These are phyloP conservation scores for Tilletia indica DNA, from an alignment of 1,284 basidiomycete genomes.

Conservation along the genomic window DNA sequence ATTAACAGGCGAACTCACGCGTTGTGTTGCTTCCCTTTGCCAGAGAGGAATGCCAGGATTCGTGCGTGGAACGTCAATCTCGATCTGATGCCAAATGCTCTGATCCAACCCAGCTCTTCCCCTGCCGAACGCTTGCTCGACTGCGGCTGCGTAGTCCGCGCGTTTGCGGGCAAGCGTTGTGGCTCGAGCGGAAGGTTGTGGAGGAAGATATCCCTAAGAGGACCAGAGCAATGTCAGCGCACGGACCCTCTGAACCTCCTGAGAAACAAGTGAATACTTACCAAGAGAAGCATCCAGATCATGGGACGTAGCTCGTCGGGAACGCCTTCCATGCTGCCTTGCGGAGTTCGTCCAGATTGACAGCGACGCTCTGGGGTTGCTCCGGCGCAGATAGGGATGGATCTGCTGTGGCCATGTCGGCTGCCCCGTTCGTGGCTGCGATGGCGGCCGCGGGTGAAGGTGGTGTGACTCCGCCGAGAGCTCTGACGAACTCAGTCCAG, in stretches of 20 bases:
- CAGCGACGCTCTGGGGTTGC: neutral
- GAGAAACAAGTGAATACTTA: conserved; percentile 59
- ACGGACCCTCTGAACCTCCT: too few relatives aligned
- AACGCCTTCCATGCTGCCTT: conserved; percentile 92
- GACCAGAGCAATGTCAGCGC: neutral
- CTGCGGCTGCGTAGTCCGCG: conserved; percentile 83
- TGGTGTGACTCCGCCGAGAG: conserved; percentile 8
- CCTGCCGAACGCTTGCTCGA: conserved; percentile 84
- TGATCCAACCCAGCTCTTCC: conserved; percentile 57
- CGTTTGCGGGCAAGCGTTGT: conserved; percentile 81
- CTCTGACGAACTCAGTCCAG: conserved; percentile 15
- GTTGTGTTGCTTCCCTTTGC: conserved; percentile 52
- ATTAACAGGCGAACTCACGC: conserved; percentile 19
- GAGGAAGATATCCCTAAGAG: conserved; percentile 70
- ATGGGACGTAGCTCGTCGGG: conserved; percentile 82
- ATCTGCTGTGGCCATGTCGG: neutral
- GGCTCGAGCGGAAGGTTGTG: conserved; percentile 74
- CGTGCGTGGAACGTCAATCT: conserved; percentile 54
- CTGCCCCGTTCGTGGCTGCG: conserved; percentile 3
- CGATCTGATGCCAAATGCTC: conserved; percentile 54
- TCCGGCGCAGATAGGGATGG: neutral
- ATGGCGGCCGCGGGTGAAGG: conserved; percentile 4
- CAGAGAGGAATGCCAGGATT: conserved; percentile 53
- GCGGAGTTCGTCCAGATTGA: conserved; percentile 67
- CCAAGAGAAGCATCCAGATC: conserved; percentile 90